These are phyloP conservation scores for Lactarius akahatsu DNA, from an alignment of 768 basidiomycete genomes.

Conservation along the genomic window DNA sequence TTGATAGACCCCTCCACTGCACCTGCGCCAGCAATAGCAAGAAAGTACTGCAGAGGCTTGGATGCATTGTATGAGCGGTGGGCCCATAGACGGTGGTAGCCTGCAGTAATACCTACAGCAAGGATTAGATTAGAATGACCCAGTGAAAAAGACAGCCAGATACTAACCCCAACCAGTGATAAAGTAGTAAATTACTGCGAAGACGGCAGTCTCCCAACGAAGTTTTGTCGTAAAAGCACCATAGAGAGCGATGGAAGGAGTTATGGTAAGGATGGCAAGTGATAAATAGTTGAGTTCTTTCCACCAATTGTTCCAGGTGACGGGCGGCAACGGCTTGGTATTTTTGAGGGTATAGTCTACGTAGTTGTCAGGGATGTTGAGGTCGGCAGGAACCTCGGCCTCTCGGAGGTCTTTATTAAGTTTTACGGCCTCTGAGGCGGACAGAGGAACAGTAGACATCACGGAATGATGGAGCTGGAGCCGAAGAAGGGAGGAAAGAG, in stretches of 20 bases:
- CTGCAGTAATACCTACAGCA: conserved; percentile 73
- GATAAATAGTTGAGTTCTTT: conserved; percentile 77
- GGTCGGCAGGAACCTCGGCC: conserved; percentile 35
- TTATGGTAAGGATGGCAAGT: conserved; percentile 66
- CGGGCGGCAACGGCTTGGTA: conserved; percentile 49
- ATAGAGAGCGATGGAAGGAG: conserved; percentile 70
- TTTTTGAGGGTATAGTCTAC: conserved; percentile 52
- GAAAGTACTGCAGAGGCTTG: conserved; percentile 76
- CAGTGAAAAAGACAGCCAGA: conserved; percentile 31
- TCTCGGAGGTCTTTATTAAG: conserved; percentile 31
- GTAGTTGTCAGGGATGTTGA: conserved; percentile 56
- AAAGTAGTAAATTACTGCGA: conserved; percentile 66
- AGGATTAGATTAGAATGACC: not conserved
- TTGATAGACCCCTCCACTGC: conserved; percentile 96
- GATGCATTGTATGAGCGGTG: conserved; percentile 95
- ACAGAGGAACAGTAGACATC: conserved; percentile 36
- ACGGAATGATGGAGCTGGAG: conserved; percentile 26
- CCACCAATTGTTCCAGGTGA: conserved; percentile 45
- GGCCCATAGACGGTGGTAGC: conserved; percentile 97
- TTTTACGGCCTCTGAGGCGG: conserved; percentile 31
- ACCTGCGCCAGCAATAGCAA: conserved; percentile 84
- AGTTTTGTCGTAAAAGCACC: conserved; percentile 68
- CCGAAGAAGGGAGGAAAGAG: conserved; percentile 18
- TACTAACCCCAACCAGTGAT: conserved; percentile 77
- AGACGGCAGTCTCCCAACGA: conserved; percentile 73